A percentile compares a stretch with the other conserved stretches of the same genome.
Evolutionary conservation across 106 monocot species (phyloP).

Genomic region (Platanthera guangdongensis): DNA sequence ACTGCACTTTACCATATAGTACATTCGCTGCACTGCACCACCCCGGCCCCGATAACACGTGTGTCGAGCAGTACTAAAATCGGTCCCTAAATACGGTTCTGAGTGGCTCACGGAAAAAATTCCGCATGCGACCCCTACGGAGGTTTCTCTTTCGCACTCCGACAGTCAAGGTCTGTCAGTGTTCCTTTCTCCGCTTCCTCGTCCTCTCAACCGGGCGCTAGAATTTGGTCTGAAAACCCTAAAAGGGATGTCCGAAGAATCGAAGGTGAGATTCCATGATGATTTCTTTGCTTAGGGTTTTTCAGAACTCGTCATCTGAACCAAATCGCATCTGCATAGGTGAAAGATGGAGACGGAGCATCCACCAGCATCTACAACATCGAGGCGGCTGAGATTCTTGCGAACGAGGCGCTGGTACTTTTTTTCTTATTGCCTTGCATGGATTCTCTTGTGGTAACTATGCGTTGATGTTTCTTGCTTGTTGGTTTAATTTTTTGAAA

Average conservation of each 20-base stretch:
- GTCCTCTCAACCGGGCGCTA: no score
- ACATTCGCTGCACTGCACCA: no score
- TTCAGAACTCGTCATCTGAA: slow-evolving; percentile 5
- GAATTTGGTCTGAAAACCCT: background rate
- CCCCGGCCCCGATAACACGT: no score
- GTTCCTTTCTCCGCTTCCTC: no score
- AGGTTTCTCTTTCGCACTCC: no score
- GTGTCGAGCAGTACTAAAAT: no score
- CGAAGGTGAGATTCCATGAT: background rate
- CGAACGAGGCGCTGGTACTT: slow-evolving; percentile 70
- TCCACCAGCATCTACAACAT: slow-evolving; percentile 60
- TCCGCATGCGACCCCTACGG: no score
- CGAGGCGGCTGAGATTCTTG: slow-evolving; percentile 76
- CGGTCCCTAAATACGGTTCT: no score
- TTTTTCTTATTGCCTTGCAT: background rate
- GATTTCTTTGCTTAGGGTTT: background rate
- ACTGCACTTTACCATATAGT: no score
- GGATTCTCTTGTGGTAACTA: background rate
- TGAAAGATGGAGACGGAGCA: background rate
- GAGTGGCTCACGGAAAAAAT: no score
- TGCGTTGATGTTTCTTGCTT: background rate
- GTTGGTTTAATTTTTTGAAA: background rate
- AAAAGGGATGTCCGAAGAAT: slow-evolving; percentile 6
- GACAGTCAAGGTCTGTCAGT: no score
- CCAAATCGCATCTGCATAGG: background rate